phyloP scores from a whole-genome alignment of 176 grass and related monocot genomes.

The Rhynchospora breviuscula region DNA sequence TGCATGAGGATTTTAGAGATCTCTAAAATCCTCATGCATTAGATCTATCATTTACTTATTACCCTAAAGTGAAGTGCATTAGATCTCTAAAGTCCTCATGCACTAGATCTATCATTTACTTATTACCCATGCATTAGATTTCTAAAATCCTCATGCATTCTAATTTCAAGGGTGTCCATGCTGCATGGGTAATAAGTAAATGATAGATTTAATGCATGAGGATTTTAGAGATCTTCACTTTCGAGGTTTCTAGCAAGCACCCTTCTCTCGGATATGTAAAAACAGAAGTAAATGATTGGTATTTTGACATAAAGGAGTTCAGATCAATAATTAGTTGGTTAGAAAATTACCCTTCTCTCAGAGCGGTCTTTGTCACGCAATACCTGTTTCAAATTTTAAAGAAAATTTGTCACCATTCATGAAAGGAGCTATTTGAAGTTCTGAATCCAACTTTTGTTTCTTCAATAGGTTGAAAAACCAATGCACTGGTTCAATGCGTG shows the following conservation, averaged over 20 bases:
- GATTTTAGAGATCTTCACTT: background rate
- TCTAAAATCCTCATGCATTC: too few relatives aligned
- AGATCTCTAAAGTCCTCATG: too few relatives aligned
- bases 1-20: too few relatives aligned
- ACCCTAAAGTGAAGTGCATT: too few relatives aligned
- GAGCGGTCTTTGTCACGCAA: conserved; percentile 81
- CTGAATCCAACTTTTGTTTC: background rate
- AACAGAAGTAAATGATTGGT: background rate
- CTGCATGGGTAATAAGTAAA: too few relatives aligned
- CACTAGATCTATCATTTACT: too few relatives aligned
- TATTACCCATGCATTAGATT: too few relatives aligned
- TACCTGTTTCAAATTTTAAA: conserved; percentile 43
- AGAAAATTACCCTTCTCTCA: conserved; percentile 52
- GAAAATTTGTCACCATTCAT: conserved; percentile 10
- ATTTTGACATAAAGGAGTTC: background rate
- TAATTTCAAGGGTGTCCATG: too few relatives aligned
- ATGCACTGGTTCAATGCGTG: background rate
- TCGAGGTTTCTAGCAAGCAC: background rate
- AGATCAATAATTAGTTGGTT: background rate
- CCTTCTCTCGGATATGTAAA: background rate
- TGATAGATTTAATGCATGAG: background rate
- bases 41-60: background rate
- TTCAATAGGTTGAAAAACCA: background rate
- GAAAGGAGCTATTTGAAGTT: conserved; percentile 4
- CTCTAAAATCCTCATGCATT: background rate